phyloP scores from a whole-genome alignment of 2,329 filamentous ascomycete species.

The Nothomitra cinnamomea region DNA sequence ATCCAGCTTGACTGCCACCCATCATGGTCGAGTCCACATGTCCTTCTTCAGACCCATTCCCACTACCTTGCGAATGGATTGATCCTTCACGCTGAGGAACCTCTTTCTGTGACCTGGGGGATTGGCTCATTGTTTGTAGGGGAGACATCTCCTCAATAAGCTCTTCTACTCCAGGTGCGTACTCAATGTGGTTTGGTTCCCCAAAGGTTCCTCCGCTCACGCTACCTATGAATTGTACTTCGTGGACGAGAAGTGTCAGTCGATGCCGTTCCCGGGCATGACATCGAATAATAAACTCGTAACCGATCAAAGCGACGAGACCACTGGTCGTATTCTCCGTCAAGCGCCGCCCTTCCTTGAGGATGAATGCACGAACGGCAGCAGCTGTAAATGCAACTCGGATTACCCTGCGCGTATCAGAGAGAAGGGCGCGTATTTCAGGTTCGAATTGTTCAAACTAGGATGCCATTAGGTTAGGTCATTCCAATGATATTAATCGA shows the following conservation, averaged over 20 bases:
- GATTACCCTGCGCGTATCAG: neutral
- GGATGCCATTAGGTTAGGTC: neutral
- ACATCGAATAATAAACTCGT: neutral
- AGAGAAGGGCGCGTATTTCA: neutral
- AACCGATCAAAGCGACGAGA: neutral
- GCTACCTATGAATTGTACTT: conserved; percentile 15
- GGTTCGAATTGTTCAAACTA: conserved; percentile 3
- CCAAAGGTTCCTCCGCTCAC: conserved; percentile 16
- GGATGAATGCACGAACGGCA: conserved; percentile 20
- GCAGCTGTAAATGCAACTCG: conserved; percentile 4
- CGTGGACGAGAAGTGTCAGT: conserved; percentile 13
- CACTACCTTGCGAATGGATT: neutral
- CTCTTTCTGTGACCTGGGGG: neutral
- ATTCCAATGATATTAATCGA: neutral
- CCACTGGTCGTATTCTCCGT: neutral
- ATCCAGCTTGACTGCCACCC: neutral
- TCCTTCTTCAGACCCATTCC: neutral
- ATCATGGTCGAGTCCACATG: neutral
- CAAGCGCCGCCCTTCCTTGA: neutral
- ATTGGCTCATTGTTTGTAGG: neutral
- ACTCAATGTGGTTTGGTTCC: conserved; percentile 9
- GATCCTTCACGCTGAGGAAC: neutral
- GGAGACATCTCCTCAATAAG: conserved; percentile 4
- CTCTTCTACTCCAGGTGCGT: conserved; percentile 5
- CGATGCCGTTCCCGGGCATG: neutral